Evolutionary conservation across 2,329 filamentous ascomycete genomes (phyloP), one percentile per base, ranked within the genome.

Genomic region (Didymella glomerata): DNA sequence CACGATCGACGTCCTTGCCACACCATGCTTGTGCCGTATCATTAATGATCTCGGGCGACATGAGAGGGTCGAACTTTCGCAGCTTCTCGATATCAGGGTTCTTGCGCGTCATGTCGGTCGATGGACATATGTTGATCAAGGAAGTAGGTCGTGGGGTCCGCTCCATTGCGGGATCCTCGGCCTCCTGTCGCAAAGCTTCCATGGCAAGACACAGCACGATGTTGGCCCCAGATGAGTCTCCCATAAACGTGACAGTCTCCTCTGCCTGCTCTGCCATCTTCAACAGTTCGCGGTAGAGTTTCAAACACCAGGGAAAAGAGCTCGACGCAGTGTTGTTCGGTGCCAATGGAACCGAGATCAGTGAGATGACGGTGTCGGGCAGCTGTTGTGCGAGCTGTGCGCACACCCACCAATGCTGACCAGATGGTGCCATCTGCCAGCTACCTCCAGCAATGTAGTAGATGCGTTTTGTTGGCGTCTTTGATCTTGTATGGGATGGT

Each of bases 371-470:
- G 0, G 78, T 78, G 6, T 77, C 70, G 0, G 77, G 72, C 3
- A 86, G 60, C 1, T 78, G 68, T 2, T 71, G 69, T 0, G 79
- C 79, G 5, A 87, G 69, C 52, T 83, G 79, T 0, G 80, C 75
- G 49, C 79, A 77, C 7, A 86, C 71, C 6, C 77, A 77, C 84
- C 84, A 87, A 61, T 87, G 85, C 47, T 84, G 77, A 0, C 71
- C 63, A 3, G 77, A 79, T 0, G 85, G 81, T 0, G 82, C 82
- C 62, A 76, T 76, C 59, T 84, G 83, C 81, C 85, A 87, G 3
- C 83, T 83, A 7, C 85, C 85, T 1, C 85, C 85, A 0, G 79
- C 78, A 61, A 86, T 86, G 59, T 86, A 87, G 60, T 84, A 82
- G 24, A 88, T 73, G 4, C 76, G 70, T 60, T 74, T 77, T 22